phyloP scores from a whole-genome alignment of 495 filamentous ascomycete genomes.

The Neurospora sp. region DNA sequence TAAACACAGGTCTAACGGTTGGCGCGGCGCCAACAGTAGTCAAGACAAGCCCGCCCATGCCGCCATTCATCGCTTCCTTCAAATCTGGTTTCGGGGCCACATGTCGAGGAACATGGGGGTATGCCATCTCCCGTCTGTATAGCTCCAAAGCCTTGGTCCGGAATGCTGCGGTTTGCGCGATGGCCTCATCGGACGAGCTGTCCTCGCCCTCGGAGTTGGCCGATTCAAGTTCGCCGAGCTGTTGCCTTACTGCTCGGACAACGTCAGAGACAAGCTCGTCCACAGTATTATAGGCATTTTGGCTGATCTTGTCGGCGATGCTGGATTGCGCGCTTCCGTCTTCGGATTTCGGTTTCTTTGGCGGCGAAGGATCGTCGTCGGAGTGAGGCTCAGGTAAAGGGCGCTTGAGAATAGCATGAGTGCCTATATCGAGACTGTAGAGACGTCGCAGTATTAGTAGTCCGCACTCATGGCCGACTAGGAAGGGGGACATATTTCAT shows the following conservation, averaged over 20 bases:
- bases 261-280: constrained; percentile 39
- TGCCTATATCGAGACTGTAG: constrained; percentile 31
- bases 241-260: constrained; percentile 24
- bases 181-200: constrained; percentile 17
- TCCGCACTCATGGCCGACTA: not conserved
- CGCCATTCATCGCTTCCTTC: constrained; percentile 7
- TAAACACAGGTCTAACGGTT: constrained; percentile 68
- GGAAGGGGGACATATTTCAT: not conserved
- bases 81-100: constrained; percentile 3
- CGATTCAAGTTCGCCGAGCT: constrained; percentile 29
- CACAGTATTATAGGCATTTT: constrained; percentile 31
- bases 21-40: constrained; percentile 64
- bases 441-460: constrained; percentile 3
- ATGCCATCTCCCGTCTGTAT: constrained; percentile 29
- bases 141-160: constrained; percentile 31
- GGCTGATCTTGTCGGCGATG: constrained; percentile 36
- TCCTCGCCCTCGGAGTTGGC: constrained; percentile 10
- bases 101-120: constrained; percentile 21
- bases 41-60: constrained; percentile 47
- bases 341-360: constrained; percentile 35
- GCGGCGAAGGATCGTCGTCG: constrained; percentile 29
- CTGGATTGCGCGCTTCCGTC: constrained; percentile 19
- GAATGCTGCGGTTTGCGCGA: constrained; percentile 30
- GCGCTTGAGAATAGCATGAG: constrained; percentile 33
- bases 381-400: constrained; percentile 26